Evolutionary conservation across 495 filamentous ascomycete genomes (phyloP), one percentile per base, ranked within the genome.

Genomic region (Margaritispora aquatica): DNA sequence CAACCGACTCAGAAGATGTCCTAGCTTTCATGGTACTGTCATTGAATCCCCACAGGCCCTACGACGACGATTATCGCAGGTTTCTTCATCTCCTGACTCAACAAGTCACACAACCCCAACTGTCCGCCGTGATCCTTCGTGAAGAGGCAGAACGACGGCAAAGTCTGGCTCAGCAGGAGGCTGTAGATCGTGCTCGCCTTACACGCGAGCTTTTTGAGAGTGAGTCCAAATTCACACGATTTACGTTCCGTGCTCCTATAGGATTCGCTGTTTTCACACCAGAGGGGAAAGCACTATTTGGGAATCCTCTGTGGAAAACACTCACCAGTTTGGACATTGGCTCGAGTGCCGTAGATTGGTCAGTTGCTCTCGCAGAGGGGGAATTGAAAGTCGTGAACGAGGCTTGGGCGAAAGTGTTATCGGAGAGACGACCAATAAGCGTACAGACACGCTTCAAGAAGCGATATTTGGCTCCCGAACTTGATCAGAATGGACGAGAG

Each of bases 251-350:
- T 55, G 81, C 83, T 0, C 85, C 85, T 2, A 83, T 86, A 1
- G 86, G 86, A 11, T 76, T 89, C 69, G 87, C 87, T 64, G 87
- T 88, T 62, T 82, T 84, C 50, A 75, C 85, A 59, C 73, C 79
- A 1, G 58, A 71, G 26, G 86, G 86, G 0, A 71, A 74, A 20
- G 80, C 87, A 55, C 82, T 75, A 15, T 88, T 84, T 63, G 84
- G 80, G 59, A 89, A 89, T 63, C 82, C 87, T 47, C 84, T 80
- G 65, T 88, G 84, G 84, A 84, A 81, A 68, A 78, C 83, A 60
- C 41, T 80, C 78, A 0, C 72, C 74, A 29, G 75, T 82, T 38
- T 76, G 77, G 27, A 76, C 75, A 56, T 72, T 72, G 9, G 63
- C 63, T 2, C 67, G 69, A 27, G 78, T 72, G 26, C 13, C 2